Base-by-base conservation (phyloP, 345 rosid genomes). In the Reutealis trisperma region DNA sequence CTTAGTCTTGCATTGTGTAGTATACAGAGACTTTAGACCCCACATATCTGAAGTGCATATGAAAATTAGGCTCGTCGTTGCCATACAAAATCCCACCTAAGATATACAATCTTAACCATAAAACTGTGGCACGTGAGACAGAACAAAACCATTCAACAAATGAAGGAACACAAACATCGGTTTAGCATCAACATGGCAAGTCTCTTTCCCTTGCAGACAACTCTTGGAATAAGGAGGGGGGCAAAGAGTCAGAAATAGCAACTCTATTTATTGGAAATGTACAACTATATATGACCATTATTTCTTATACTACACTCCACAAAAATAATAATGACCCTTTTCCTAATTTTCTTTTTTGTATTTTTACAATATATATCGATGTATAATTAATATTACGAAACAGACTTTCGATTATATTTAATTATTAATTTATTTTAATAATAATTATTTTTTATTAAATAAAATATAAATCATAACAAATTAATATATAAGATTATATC, bases 171-270 rank as follows among this genome's bases (percentile, higher is more conserved):
- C n/a, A n/a, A n/a, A n/a, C n/a, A n/a, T n/a, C n/a, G 30, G 52
- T 27, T 55, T 72, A 24, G 8, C 21, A 51, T 27, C 22, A 30
- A 77, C 61, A 25, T 52, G 60, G 15, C 18, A 42, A 18, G 25
- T 6, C 22, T 52, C 63, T 55, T 27, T 30, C 11, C 1, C 81
- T 73, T 64, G 71, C 73, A 71, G 76, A 65, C 24, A 49, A 66
- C n/a, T 19, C 52, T n/a, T n/a, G 45, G 16, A 47, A 19, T 11
- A n/a, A 41, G 13, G 16, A 74, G 21, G 21, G n/a, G 19, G 64
- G 60, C 66, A 22, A 57, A 41, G 34, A 47, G 87, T 84, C 87
- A 79, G 80, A 73, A 70, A 65, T 63, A 52, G 81, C 84, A n/a
- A 78, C 81, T 19, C 58, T 27, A 15, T 57, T 25, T 45, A n/a